Base-by-base conservation (phyloP, 2,329 filamentous ascomycete species). In the Diaporthe helianthi region DNA sequence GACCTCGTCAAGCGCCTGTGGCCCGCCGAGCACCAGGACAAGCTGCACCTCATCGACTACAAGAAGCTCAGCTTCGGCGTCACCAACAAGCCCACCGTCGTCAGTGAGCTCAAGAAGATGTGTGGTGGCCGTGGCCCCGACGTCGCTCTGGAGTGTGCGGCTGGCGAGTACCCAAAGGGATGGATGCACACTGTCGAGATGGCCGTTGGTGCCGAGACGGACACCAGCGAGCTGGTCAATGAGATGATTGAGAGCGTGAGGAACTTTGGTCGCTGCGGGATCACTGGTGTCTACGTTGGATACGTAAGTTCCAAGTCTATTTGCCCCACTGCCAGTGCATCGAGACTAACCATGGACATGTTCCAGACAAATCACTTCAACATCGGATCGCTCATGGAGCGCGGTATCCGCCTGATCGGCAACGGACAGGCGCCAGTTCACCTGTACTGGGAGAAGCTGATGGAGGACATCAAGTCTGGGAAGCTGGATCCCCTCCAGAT, bases 331-430 rank as follows among this genome's bases (percentile, higher is more conserved):
- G 6, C 10, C 9, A 5, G 3, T 2, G 7, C 1, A n/a, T 19
- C 55, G 12, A 8, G 2, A 10, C 1, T 12, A 15, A 19, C 29
- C 26, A 19, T 54, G 52, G 17, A 49, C 31, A 7, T 33, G 12
- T 52, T 13, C 1, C 72, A 90, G 86, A 93, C 90, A 26, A 94
- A 93, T 79, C 91, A 93, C 78, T 93, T 95, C 84, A 93, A 93
- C 80, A 90, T 95, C 73, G 93, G 93, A 12, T 90, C 92, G 0
- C 77, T 97, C 17, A 97, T 97, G 93, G 89, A 97, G 80, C 89
- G 92, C 38, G 93, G 93, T n/a, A 89, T 97, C 73, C 90, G 92
- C 1, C 86, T 97, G 53, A 94, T 89, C 52, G 87, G 88, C 22
- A 89, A 89, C 74, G 87, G 87, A 1, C 87, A 90, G 74, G 87